Base-by-base conservation (phyloP, 306 rosid species). In the Canavalia ensiformis region DNA sequence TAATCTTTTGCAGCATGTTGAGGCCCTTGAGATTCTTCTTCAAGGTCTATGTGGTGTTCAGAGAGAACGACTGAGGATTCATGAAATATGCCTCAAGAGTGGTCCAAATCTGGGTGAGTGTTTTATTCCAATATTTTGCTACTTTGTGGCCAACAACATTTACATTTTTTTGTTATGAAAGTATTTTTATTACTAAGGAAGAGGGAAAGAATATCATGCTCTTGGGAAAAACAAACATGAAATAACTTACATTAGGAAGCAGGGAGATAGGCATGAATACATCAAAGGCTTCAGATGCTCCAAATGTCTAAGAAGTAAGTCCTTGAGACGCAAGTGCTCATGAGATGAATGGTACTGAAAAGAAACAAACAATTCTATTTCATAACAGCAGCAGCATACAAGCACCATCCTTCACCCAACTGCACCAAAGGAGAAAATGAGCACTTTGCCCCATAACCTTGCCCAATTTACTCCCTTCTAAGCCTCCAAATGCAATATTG, bases 21-120 rank as follows among this genome's bases (percentile, higher is more conserved):
- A 95, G 88, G 99, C 98, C 30, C 94, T 93, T 54, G 98, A 91
- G 90, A 95, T 95, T 68, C 99, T 95, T 84, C 97, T 95, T 74
- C 98, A 93, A 86, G 99, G 98, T 50, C 91, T 91, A 55, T 93
- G 97, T 83, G 99, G 98, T 76, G 99, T 93, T 87, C 91, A 86
- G 33, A 89, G 88, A 82, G 97, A 95, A 81, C 79, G 90, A 25
- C 85, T 93, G 81, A 91, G 92, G 86, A 86, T 91, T 80, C 98
- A 95, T 86, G 99, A 93, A 85, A 85, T 93, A 54, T 90, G 96
- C 85, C 94, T 93, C 66, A 93, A 95, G 87, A 93, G 88, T 81
- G 90, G 94, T 84, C 97, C 96, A 62, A 85, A 81, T 79, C 89
- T 95, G 10, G 99, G 97, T 93, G 68, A 82, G 87, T 78, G 31